Conservation (phyloP, 352 stramenopile species). For the Globisporangium emineosum region DNA sequence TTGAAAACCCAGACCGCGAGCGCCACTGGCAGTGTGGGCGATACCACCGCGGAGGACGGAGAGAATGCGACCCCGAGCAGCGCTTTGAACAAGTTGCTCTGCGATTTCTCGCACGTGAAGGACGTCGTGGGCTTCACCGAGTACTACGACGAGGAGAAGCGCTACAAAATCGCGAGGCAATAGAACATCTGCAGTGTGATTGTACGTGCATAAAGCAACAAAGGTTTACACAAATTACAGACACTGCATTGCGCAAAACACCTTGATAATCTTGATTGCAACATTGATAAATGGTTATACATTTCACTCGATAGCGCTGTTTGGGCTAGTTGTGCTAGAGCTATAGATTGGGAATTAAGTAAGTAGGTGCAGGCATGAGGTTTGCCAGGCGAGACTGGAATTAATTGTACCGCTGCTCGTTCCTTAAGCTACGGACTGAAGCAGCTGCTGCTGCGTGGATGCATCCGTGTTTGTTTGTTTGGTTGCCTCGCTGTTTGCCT, state of each 20-base stretch:
- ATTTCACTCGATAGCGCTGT: background rate
- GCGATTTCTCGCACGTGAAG: conserved; percentile 89
- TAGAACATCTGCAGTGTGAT: too few relatives aligned
- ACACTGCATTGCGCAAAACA: too few relatives aligned
- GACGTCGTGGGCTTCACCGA: conserved; percentile 92
- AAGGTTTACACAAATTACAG: too few relatives aligned
- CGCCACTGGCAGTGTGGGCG: too few relatives aligned
- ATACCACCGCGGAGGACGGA: conserved; percentile 19
- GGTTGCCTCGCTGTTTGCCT: background rate
- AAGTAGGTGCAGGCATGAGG: background rate
- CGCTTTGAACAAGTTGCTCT: conserved; percentile 63
- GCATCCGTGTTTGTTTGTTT: background rate
- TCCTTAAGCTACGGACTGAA: background rate
- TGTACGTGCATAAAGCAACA: background rate
- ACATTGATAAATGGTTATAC: conserved; percentile 1
- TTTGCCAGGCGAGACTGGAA: background rate
- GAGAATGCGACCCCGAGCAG: conserved; percentile 35
- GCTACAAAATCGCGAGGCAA: conserved; percentile 15
- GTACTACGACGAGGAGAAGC: conserved; percentile 86
- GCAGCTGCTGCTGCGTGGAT: background rate
- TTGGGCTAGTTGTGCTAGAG: conserved; percentile 4
- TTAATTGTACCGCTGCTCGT: background rate
- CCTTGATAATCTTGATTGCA: background rate
- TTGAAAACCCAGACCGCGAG: conserved; percentile 36
- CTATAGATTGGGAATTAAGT: too few relatives aligned